A percentile compares a stretch with the other conserved stretches of the same genome.
Conservation (phyloP, 2,329 filamentous ascomycete genomes). For the Dothistroma septosporum region DNA sequence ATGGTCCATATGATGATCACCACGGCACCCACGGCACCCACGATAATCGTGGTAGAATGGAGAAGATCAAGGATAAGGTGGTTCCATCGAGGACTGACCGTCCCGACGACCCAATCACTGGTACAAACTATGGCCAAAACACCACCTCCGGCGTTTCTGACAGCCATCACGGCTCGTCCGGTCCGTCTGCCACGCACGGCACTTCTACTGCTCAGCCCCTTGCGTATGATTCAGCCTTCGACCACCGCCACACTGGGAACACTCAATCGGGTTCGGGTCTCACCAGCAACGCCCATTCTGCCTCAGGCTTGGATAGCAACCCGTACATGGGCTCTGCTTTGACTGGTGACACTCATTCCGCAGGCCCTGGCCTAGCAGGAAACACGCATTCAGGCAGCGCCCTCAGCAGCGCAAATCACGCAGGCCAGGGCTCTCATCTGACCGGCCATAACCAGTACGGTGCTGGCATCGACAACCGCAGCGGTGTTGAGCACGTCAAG, state of each 20-base stretch:
- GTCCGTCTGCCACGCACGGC: constrained; percentile 9
- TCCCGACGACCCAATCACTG: constrained; percentile 1
- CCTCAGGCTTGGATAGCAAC: background rate
- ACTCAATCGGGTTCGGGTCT: constrained; percentile 12
- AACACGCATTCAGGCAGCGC: background rate
- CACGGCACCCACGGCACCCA: background rate
- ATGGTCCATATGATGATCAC: background rate
- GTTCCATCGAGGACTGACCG: background rate
- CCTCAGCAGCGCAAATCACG: constrained; percentile 6
- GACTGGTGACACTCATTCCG: too few species aligned
- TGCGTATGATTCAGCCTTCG: constrained; percentile 12
- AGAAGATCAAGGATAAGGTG: constrained; percentile 6
- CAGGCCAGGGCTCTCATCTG: constrained; percentile 4
- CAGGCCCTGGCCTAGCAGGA: background rate
- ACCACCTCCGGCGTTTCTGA: background rate
- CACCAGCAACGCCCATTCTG: constrained; percentile 3
- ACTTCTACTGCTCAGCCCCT: constrained; percentile 13
- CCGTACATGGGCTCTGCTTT: background rate
- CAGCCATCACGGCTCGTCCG: constrained; percentile 8
- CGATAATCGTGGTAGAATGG: constrained; percentile 1
- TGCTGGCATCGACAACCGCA: constrained; percentile 12
- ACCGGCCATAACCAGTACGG: constrained; percentile 2
- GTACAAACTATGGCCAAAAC: constrained; percentile 10
- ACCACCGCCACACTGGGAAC: constrained; percentile 12
- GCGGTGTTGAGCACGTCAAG: constrained; percentile 16